Evolutionary conservation across 2,329 filamentous ascomycete genomes (phyloP).

Genomic region (Akanthomyces muscarius): DNA sequence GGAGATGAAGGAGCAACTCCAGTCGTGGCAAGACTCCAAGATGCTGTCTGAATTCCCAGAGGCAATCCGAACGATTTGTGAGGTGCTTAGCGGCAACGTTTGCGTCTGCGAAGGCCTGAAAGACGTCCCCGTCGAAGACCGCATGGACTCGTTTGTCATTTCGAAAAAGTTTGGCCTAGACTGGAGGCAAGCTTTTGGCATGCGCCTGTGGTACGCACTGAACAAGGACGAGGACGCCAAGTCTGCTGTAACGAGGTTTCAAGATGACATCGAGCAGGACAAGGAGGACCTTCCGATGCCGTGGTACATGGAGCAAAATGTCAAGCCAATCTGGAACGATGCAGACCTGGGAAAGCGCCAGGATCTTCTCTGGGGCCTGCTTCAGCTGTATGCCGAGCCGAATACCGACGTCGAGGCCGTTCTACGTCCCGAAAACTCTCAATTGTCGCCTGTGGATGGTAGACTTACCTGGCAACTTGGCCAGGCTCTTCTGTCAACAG

Average conservation of each 20-base stretch:
- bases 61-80: slow-evolving; percentile 80
- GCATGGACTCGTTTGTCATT: slow-evolving; percentile 73
- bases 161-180: slow-evolving; percentile 80
- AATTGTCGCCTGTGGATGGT: slow-evolving; percentile 69
- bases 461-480: slow-evolving; percentile 83
- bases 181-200: slow-evolving; percentile 90
- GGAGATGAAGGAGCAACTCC: slow-evolving; percentile 75
- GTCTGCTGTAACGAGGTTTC: slow-evolving; percentile 68
- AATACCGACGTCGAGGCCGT: slow-evolving; percentile 61
- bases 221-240: slow-evolving; percentile 62
- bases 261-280: slow-evolving; percentile 66
- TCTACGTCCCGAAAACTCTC: slow-evolving; percentile 71
- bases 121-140: slow-evolving; percentile 71
- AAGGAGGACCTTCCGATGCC: slow-evolving; percentile 70
- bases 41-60: slow-evolving; percentile 84
- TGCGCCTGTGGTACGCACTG: slow-evolving; percentile 85
- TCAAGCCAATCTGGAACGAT: slow-evolving; percentile 58
- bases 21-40: slow-evolving; percentile 78
- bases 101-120: slow-evolving; percentile 76
- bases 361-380: slow-evolving; percentile 80
- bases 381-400: slow-evolving; percentile 72
- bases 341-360: slow-evolving; percentile 56
- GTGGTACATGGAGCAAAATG: slow-evolving; percentile 61
- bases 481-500: slow-evolving; percentile 55
- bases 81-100: slow-evolving; percentile 84